These are phyloP conservation scores for Berkeleyomyces basicola DNA, from an alignment of 2,329 filamentous ascomycete genomes.

Conservation along the genomic window DNA sequence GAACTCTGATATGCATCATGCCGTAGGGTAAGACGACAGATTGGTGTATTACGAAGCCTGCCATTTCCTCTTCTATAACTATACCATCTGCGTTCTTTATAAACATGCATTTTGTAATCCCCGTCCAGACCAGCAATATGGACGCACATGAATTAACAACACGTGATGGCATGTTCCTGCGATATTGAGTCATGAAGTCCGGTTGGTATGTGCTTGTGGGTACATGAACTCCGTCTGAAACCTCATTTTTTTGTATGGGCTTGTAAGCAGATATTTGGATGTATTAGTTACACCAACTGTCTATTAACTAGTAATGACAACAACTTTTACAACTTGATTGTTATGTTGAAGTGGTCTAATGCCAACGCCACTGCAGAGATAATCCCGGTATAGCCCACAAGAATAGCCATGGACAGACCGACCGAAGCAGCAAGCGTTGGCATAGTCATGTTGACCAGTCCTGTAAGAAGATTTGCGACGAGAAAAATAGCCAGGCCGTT, in stretches of 20 bases:
- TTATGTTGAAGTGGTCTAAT: slow-evolving; percentile 49
- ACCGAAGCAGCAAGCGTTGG: slow-evolving; percentile 60
- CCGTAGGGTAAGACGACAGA: not conserved
- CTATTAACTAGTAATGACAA: no score
- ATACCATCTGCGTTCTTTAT: no score
- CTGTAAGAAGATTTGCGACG: slow-evolving; percentile 76
- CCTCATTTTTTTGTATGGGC: not conserved
- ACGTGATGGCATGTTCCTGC: no score
- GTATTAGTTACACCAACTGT: no score
- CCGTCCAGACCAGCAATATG: no score
- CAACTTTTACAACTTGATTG: slow-evolving; percentile 46
- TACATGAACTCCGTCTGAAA: no score
- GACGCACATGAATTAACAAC: no score
- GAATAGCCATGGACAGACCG: slow-evolving; percentile 50
- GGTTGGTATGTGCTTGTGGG: no score
- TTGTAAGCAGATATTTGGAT: not conserved
- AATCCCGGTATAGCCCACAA: slow-evolving; percentile 53
- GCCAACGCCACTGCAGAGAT: slow-evolving; percentile 52
- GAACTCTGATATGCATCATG: not conserved
- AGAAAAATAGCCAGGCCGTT: slow-evolving; percentile 80
- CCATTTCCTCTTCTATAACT: no score
- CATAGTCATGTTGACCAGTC: slow-evolving; percentile 72
- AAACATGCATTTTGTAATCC: no score
- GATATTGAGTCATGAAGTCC: no score
- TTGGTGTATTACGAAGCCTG: not conserved